Evolutionary conservation across 192 early-diverging fungal species (phyloP), one percentile per base, ranked within the genome.

Genomic region (Paraglomus brasilianum): DNA sequence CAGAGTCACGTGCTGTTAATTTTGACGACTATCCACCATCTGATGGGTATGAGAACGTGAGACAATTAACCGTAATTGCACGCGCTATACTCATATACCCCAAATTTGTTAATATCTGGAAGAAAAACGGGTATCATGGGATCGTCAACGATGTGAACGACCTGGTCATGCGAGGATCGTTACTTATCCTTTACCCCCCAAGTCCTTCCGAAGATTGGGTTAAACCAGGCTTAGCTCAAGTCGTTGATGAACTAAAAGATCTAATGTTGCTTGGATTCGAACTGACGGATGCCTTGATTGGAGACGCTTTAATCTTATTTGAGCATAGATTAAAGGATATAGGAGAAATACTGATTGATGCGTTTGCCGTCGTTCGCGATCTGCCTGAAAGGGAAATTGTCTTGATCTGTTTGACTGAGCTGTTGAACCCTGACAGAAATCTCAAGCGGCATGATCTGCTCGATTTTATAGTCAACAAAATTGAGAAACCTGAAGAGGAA

Each of bases 81-180:
- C 39, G 64, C 24, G 64, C 64, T 15, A 66, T 66, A 30, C 42
- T 66, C 13, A 66, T 66, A 51, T 17, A 49, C 51, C 45, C 45
- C 0, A 36, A 36, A 9, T 66, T 66, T 1, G 36, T 66, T 0
- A 15, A 8, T 38, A n/a, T 50, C 11, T 66, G 64, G 64, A 66
- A 50, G 41, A 15, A 21, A 22, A n/a, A 22, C 1, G 64, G 48
- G 0, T 66, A 66, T 51, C 8, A 63, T 19, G 64, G 21, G 40
- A 66, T 66, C 19, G 48, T 46, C 22, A 30, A 51, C 5, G 64
- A 66, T 66, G 64, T 66, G 6, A 66, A 66, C 14, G 64, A 66
- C 15, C 9, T 51, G 10, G 64, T 66, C 1, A 66, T 66, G 48
- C 64, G 41, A 50, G 48, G 64, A 0, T 46, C 64, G 0, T 8